Evolutionary conservation across 352 stramenopile species (phyloP), one percentile per base, ranked within the genome.

Genomic region (Phytophthora niederhauseri): DNA sequence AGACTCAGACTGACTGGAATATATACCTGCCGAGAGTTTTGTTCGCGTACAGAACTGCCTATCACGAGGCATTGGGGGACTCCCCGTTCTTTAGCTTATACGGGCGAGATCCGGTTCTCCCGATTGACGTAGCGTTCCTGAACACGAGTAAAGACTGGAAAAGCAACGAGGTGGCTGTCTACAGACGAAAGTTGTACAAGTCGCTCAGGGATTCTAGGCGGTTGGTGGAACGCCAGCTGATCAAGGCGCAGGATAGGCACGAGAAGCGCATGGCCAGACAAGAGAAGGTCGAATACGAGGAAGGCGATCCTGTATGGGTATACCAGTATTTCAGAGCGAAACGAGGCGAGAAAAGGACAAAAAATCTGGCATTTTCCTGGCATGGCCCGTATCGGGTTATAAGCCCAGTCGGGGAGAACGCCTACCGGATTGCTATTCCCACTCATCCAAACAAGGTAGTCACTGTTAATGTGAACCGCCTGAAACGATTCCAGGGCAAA

Each of bases 71-170:
- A 0, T 9, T 69, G 0, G n/a, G n/a, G n/a, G n/a, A n/a, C n/a
- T n/a, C n/a, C n/a, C 54, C 54, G 5, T 59, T 69, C 12, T 69
- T 68, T 28, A 49, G 22, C 3, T 6, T 64, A 6, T 64, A 57
- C 31, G 57, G 57, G 4, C 26, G 57, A 38, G 53, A 62, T 9
- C 30, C 48, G 5, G 34, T 55, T 1, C 12, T 64, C 0, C 62
- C 62, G 0, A 20, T 68, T 14, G 61, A 62, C 17, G n/a, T 69
- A 0, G 52, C 61, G 12, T 68, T 68, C 12, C 20, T 68, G 17
- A 68, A 61, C 31, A 1, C 43, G 6, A 12, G 11, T 12, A 41
- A 41, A 41, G 1, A 41, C 1, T 41, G 7, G 31, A 41, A 41
- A 41, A 14, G 7, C 7, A 41, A 41, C 3, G 31, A 41, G 31